phyloP scores from a whole-genome alignment of 2,329 filamentous ascomycete species.

The Fusarium phyllophilum region DNA sequence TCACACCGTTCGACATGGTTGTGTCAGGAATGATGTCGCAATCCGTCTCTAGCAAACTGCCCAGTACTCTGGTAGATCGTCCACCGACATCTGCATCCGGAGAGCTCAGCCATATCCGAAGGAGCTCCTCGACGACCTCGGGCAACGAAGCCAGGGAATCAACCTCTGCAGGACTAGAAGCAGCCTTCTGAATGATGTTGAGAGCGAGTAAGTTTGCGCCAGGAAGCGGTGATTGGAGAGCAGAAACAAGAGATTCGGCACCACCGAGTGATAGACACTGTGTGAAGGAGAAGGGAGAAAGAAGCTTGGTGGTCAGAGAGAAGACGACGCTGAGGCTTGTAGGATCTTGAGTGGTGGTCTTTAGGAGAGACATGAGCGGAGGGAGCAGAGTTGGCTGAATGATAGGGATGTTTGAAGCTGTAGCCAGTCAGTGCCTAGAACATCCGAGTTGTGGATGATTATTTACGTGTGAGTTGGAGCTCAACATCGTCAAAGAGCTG shows the following conservation, averaged over 20 bases:
- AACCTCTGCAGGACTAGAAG: conserved; percentile 58
- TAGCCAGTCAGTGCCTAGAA: neutral
- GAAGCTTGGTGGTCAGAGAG: conserved; percentile 65
- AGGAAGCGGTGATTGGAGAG: conserved; percentile 63
- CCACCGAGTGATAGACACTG: conserved; percentile 63
- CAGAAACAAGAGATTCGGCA: conserved; percentile 60
- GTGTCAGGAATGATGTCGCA: conserved; percentile 53
- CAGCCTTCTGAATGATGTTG: conserved; percentile 65
- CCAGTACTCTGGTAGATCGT: conserved; percentile 60
- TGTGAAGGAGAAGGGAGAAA: conserved; percentile 63
- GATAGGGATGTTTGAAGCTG: conserved; percentile 63
- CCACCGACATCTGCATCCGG: conserved; percentile 67
- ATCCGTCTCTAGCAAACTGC: conserved; percentile 66
- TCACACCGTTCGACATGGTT: conserved; percentile 21
- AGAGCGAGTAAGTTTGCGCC: conserved; percentile 69
- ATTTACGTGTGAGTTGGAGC: conserved; percentile 65
- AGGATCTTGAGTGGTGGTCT: conserved; percentile 61
- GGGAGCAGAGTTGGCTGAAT: conserved; percentile 65
- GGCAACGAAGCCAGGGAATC: conserved; percentile 62
- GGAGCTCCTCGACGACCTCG: conserved; percentile 58
- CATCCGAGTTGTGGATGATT: neutral
- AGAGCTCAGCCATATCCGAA: conserved; percentile 63
- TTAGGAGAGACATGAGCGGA: conserved; percentile 63
- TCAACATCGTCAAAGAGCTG: conserved; percentile 69
- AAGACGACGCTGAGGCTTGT: conserved; percentile 53